Base-by-base conservation (phyloP, 441 rosid species). In the Biscutella auriculata region DNA sequence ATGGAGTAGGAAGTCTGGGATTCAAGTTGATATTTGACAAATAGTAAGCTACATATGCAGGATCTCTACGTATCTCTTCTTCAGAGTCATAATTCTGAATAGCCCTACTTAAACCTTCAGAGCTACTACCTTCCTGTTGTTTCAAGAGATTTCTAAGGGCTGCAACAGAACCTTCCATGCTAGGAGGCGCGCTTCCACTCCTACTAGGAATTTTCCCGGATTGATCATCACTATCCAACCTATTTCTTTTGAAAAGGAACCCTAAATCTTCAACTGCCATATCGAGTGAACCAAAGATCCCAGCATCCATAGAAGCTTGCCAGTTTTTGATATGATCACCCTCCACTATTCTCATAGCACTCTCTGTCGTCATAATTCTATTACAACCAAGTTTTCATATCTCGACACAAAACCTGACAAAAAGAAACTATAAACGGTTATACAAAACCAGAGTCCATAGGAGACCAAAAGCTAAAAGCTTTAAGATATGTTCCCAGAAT, bases 171-270 rank as follows among this genome's bases (percentile, higher is more conserved):
- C 97, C 95, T 77, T 89, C 97, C 88, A 89, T 84, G 52, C 87
- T 89, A 29, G 97, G 97, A 3, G 97, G 95, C 6, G 97, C 97
- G 56, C 97, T 89, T 13, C 94, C 95, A 61, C 97, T 89, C 69
- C 95, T 75, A 83, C 75, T 82, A 11, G 93, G 93, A 57, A 76
- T 48, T 5, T 37, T 60, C 8, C 77, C 79, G 7, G 65, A 52
- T 9, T 44, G 27, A 39, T 75, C 78, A 36, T 78, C 77, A 43
- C 78, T 79, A 51, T 52, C 76, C 42, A 76, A 63, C 54, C 76
- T 73, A 65, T 82, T 80, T 62, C 77, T 88, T 49, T 83, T 77
- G 63, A 84, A 58, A 59, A 84, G 79, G 56, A 83, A 57, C 7
- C 85, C 83, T 77, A 84, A 67, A 69, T 84, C 90, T 56, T 87